These are phyloP conservation scores for Staphylotrichum tortipilum DNA, from an alignment of 495 filamentous ascomycete species.

Conservation along the genomic window DNA sequence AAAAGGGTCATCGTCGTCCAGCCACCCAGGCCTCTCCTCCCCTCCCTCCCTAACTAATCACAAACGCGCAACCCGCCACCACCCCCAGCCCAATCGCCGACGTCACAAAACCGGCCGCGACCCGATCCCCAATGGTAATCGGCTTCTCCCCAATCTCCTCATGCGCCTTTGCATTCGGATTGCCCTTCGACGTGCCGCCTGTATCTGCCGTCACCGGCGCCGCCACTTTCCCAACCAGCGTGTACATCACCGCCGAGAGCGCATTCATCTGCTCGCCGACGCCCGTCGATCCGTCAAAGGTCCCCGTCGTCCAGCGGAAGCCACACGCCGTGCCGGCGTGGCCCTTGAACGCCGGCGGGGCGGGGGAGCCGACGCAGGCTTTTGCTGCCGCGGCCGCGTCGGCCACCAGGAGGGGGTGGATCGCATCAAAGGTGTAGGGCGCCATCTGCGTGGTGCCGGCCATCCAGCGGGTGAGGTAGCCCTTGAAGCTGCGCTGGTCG, in stretches of 20 bases:
- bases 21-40: neutral
- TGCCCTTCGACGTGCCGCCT: constrained; percentile 59
- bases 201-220: constrained; percentile 47
- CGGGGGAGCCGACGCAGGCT: constrained; percentile 51
- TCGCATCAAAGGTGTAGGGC: constrained; percentile 47
- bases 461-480: constrained; percentile 64
- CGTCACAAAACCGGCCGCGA: constrained; percentile 59
- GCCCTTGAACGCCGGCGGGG: constrained; percentile 41
- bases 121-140: constrained; percentile 50
- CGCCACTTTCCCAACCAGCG: constrained; percentile 39
- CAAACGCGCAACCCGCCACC: constrained; percentile 37
- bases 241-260: constrained; percentile 58
- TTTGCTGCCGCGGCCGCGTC: constrained; percentile 54
- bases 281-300: constrained; percentile 38
- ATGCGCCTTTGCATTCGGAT: constrained; percentile 49
- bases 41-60: constrained; percentile 33
- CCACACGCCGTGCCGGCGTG: constrained; percentile 42
- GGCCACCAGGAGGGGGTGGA: constrained; percentile 49
- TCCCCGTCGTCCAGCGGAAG: constrained; percentile 40
- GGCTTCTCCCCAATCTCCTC: constrained; percentile 20
- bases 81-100: constrained; percentile 48
- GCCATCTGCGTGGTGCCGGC: constrained; percentile 57
- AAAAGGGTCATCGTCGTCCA: too few relatives aligned
- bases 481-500: constrained; percentile 70
- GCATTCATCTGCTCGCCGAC: constrained; percentile 69